Conservation (phyloP, 768 basidiomycete genomes). For the Collybia sp. region DNA sequence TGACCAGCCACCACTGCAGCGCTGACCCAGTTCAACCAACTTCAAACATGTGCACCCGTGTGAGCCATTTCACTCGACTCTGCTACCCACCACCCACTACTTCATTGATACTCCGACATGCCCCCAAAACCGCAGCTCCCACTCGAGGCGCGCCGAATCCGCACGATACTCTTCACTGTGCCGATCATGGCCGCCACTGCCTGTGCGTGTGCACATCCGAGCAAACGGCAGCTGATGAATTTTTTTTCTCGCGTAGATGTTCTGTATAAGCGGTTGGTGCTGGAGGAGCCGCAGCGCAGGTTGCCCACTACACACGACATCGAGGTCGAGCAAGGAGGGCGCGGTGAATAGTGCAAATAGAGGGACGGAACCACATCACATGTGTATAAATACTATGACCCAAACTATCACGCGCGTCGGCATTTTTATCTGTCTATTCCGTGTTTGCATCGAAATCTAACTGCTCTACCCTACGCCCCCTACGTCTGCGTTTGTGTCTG, state of each 20-base stretch:
- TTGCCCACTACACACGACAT: conserved; percentile 11
- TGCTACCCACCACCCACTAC: too few species aligned
- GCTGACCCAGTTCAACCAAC: too few species aligned
- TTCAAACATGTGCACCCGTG: too few species aligned
- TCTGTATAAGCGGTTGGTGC: conserved; percentile 58
- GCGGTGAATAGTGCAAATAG: background rate
- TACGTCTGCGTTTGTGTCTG: conserved; percentile 13
- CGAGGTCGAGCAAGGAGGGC: background rate
- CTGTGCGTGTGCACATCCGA: conserved; percentile 33
- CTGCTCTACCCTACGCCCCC: background rate
- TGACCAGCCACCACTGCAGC: too few species aligned
- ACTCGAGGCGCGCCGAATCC: conserved; percentile 32
- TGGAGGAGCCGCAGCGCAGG: conserved; percentile 33
- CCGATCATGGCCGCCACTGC: conserved; percentile 65
- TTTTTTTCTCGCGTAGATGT: conserved; percentile 40
- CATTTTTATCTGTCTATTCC: background rate
- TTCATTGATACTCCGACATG: background rate
- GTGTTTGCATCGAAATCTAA: background rate
- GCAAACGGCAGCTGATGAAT: background rate
- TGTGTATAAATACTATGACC: background rate
- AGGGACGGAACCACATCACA: background rate
- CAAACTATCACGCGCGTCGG: background rate
- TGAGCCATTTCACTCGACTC: too few species aligned
- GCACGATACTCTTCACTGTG: conserved; percentile 54
- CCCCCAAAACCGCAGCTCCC: conserved; percentile 17